Percentiles rank a stretch among this genome's conserved stretches.
phyloP scores from a whole-genome alignment of 2,329 filamentous ascomycete genomes.

The Clonostachys chloroleuca region DNA sequence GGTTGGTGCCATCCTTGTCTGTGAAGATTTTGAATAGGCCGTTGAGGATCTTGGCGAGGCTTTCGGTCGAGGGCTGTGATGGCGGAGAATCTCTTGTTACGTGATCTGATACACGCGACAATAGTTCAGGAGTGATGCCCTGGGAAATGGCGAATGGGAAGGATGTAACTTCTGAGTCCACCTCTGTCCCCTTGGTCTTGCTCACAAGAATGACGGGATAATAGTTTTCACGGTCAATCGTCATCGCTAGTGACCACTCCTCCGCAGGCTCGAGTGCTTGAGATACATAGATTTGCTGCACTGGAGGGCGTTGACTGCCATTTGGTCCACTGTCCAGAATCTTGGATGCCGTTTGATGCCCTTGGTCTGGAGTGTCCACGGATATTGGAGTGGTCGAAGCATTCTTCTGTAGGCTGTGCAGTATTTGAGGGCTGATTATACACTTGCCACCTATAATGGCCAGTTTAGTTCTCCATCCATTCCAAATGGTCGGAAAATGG shows the following conservation, averaged over 20 bases:
- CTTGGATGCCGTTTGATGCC: background rate
- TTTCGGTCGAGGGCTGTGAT: background rate
- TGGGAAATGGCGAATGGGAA: slow-evolving; percentile 16
- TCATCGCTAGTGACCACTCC: slow-evolving; percentile 33
- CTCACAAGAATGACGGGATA: slow-evolving; percentile 30
- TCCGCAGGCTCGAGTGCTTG: slow-evolving; percentile 17
- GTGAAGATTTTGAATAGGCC: slow-evolving; percentile 30
- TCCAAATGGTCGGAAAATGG: background rate
- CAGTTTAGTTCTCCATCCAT: background rate
- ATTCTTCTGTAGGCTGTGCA: slow-evolving; percentile 7
- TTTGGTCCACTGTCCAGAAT: background rate
- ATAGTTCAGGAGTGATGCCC: slow-evolving; percentile 16
- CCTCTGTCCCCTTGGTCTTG: background rate
- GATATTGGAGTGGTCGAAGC: slow-evolving; percentile 7
- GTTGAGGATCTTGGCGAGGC: slow-evolving; percentile 11
- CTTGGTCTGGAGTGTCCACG: slow-evolving; percentile 4
- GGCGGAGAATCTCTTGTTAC: slow-evolving; percentile 1
- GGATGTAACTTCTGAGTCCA: background rate
- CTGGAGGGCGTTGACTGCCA: background rate
- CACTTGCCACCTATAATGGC: slow-evolving; percentile 10
- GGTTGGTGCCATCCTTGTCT: slow-evolving; percentile 37
- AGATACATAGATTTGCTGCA: slow-evolving; percentile 27
- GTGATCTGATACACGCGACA: slow-evolving; percentile 5
- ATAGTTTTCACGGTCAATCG: slow-evolving; percentile 33
- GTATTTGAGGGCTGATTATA: slow-evolving; percentile 17